Conservation (phyloP, 1,284 basidiomycete species). For the Pholiota adiposa region DNA sequence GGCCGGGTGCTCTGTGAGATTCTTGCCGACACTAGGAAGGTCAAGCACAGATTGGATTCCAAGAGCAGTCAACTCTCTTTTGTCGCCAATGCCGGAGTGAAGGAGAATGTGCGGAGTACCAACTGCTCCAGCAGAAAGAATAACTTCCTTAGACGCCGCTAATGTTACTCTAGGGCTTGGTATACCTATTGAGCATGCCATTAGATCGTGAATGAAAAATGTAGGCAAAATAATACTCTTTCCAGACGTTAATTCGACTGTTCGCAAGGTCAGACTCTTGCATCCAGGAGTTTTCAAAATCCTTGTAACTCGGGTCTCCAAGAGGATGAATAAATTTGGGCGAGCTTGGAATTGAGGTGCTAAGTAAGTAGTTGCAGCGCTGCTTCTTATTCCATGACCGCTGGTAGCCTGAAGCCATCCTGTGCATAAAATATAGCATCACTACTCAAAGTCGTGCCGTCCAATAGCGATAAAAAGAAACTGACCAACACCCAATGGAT, state of each 20-base stretch:
- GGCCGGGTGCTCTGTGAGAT: slow-evolving; percentile 43
- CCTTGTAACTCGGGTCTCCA: slow-evolving; percentile 33
- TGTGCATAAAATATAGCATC: slow-evolving; percentile 8
- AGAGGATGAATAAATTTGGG: slow-evolving; percentile 44
- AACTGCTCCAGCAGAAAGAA: slow-evolving; percentile 29
- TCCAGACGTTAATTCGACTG: slow-evolving; percentile 36
- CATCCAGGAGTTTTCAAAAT: slow-evolving; percentile 13
- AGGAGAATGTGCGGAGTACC: slow-evolving; percentile 30
- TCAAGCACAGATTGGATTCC: slow-evolving; percentile 22
- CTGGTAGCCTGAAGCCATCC: slow-evolving; percentile 29
- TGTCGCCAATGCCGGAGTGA: slow-evolving; percentile 30
- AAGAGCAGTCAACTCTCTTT: slow-evolving; percentile 16
- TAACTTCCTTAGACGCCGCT: slow-evolving; percentile 27
- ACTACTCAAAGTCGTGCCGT: background rate
- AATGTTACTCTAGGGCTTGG: slow-evolving; percentile 2
- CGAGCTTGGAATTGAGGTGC: slow-evolving; percentile 30
- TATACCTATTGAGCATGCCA: background rate
- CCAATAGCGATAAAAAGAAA: background rate
- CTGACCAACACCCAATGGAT: slow-evolving; percentile 35
- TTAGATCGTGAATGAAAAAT: background rate
- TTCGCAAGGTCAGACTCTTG: slow-evolving; percentile 29
- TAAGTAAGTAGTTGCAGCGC: slow-evolving; percentile 45
- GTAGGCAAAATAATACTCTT: background rate
- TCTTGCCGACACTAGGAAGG: slow-evolving; percentile 44
- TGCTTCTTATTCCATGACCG: slow-evolving; percentile 37